Percentiles rank a stretch among this genome's conserved stretches.
Conservation (phyloP, 2,329 filamentous ascomycete genomes). For the Colletotrichum lentis region DNA sequence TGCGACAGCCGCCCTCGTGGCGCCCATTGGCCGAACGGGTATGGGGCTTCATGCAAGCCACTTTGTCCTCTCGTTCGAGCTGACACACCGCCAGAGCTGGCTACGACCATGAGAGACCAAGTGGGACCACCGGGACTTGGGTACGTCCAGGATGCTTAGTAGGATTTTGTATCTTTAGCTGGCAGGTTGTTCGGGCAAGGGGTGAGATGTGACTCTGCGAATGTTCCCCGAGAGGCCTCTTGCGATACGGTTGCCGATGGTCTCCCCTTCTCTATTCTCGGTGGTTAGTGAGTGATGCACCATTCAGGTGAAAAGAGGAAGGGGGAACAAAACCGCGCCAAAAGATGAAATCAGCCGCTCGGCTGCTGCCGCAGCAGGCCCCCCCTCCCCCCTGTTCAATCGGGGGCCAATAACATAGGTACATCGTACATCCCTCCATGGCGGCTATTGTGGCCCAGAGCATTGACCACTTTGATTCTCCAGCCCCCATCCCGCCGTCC, state of each 20-base stretch:
- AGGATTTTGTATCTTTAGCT: too few relatives aligned
- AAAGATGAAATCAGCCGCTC: conserved; percentile 24
- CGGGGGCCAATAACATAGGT: too few relatives aligned
- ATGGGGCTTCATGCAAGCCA: not conserved
- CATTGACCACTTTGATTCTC: too few relatives aligned
- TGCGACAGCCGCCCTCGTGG: not conserved
- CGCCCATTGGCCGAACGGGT: not conserved
- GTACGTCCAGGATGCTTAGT: not conserved
- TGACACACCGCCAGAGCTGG: not conserved
- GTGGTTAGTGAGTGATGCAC: not conserved
- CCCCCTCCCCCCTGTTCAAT: too few relatives aligned
- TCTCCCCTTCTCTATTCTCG: not conserved
- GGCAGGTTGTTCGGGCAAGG: too few relatives aligned
- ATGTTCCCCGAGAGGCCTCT: conserved; percentile 6
- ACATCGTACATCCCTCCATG: too few relatives aligned
- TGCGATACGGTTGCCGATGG: not conserved
- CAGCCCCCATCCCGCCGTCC: conserved; percentile 12
- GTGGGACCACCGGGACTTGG: too few relatives aligned
- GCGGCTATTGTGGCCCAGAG: conserved; percentile 14
- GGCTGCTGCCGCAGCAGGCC: conserved; percentile 18
- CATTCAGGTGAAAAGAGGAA: not conserved
- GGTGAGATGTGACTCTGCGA: not conserved
- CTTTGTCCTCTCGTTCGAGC: not conserved
- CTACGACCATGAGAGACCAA: too few relatives aligned
- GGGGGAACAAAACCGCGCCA: not conserved